A percentile compares a stretch with the other conserved stretches of the same genome.
Conservation (phyloP, 2,329 filamentous ascomycete species). For the Ceratocystis harringtonii region DNA sequence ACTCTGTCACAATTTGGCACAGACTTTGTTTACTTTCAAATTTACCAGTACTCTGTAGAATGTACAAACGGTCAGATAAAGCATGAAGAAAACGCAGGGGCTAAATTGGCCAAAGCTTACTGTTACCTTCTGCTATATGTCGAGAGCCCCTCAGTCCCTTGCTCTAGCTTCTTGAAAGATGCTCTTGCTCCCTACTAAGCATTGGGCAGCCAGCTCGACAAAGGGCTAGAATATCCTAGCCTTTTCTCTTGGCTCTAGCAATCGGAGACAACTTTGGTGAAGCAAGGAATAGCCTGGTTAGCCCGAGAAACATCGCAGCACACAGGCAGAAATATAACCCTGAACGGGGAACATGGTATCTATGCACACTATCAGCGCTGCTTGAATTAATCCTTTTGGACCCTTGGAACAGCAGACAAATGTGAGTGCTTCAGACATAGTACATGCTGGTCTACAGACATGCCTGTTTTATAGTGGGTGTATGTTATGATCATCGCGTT, state of each 20-base stretch:
- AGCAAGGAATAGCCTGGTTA: not conserved
- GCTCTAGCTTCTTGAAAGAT: not conserved
- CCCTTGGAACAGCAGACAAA: not conserved
- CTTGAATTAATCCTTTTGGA: not conserved
- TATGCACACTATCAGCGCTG: not conserved
- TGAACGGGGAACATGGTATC: conserved; percentile 1
- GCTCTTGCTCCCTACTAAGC: not conserved
- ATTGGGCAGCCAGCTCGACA: not conserved
- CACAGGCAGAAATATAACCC: not conserved
- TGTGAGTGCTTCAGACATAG: not conserved
- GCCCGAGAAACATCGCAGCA: not conserved
- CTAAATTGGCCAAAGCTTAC: not conserved
- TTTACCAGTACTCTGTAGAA: not conserved
- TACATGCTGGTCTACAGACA: not conserved
- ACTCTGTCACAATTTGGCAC: not conserved
- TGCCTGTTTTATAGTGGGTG: not conserved
- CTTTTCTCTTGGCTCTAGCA: not conserved
- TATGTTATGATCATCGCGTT: conserved; percentile 2
- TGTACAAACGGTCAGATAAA: not conserved
- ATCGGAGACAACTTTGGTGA: not conserved
- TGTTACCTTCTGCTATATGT: not conserved
- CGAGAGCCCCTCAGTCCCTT: not conserved
- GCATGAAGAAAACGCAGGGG: not conserved
- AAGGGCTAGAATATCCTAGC: not conserved
- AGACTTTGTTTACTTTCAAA: not conserved